Base-by-base conservation (phyloP, 345 rosid genomes). In the Diplotaxis tenuifolia region DNA sequence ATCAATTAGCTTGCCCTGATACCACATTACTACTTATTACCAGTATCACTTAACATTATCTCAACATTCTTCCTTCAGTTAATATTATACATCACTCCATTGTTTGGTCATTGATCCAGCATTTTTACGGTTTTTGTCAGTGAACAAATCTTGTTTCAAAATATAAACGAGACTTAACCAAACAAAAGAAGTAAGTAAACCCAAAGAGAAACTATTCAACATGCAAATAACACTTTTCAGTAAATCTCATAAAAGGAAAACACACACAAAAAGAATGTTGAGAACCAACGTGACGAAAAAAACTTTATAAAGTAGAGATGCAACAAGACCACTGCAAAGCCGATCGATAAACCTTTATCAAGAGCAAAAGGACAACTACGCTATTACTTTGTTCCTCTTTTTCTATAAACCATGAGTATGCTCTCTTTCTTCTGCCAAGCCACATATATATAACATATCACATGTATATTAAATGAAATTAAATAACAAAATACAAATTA, bases 371-470 rank as follows among this genome's bases (percentile, higher is more conserved):
- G 54, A 53, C 29, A 28, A 62, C 6, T 38, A 19, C 10, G 55
- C 68, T 49, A 3, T 67, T 31, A 66, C 62, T 59, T 68, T 68
- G 65, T 67, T 52, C 42, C 73, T 59, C 67, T 67, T 50, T 61
- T 58, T 67, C 78, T 50, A 74, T 58, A 34, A 59, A 68, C 63
- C 69, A 61, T 28, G 14, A 38, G 29, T 75, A 42, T 75, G 58
- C 69, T 75, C 45, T 65, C 32, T 67, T 25, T 54, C 49, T 49
- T 68, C 68, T 75, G 67, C 32, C 73, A 60, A 34, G 28, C 68
- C 67, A 67, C 53, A 42, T 74, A 67, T 74, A 60, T 67, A 31
- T 55, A 42, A 45, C 31, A 23, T 27, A 25, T 6, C 1, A 67
- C 62, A 20, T 62, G 58, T 68, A 75, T 75, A 29, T 62, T 61